Evolutionary conservation across 2,329 filamentous ascomycete species (phyloP).

Genomic region (Lachnellula occidentalis): DNA sequence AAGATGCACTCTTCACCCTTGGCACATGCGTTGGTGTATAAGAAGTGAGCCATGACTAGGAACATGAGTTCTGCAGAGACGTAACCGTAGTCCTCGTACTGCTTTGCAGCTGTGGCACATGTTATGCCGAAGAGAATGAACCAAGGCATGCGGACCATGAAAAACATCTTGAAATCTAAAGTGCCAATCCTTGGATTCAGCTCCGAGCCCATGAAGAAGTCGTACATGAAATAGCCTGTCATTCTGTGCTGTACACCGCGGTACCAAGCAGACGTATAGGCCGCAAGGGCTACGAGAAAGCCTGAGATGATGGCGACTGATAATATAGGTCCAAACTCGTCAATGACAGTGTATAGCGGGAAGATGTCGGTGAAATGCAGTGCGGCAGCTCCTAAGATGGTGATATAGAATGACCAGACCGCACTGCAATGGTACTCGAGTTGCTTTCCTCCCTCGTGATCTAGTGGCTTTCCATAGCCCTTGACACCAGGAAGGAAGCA

Average conservation of each 20-base stretch:
- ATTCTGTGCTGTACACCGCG: conserved; percentile 87
- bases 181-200: conserved; percentile 80
- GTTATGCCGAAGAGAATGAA: conserved; percentile 80
- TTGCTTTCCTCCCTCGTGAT: conserved; percentile 77
- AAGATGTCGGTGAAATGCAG: conserved; percentile 82
- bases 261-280: conserved; percentile 77
- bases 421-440: conserved; percentile 93
- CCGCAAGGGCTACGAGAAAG: conserved; percentile 74
- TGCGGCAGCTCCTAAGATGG: conserved; percentile 61
- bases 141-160: conserved; percentile 88
- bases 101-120: conserved; percentile 69
- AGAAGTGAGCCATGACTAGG: conserved; percentile 81
- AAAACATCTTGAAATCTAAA: conserved; percentile 93
- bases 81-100: conserved; percentile 80
- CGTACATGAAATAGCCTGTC: conserved; percentile 76
- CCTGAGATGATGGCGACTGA: conserved; percentile 92
- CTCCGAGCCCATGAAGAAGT: conserved; percentile 89
- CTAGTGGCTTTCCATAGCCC: conserved; percentile 80
- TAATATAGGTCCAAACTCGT: conserved; percentile 91
- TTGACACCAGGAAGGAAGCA: conserved; percentile 81
- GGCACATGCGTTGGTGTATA: conserved; percentile 87
- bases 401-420: conserved; percentile 81
- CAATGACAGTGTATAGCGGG: conserved; percentile 84
- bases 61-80: conserved; percentile 79
- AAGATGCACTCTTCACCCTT: conserved; percentile 91